These are phyloP conservation scores for Nicotiana tabacum DNA, from an alignment of 257 asterid species.

Conservation along the genomic window DNA sequence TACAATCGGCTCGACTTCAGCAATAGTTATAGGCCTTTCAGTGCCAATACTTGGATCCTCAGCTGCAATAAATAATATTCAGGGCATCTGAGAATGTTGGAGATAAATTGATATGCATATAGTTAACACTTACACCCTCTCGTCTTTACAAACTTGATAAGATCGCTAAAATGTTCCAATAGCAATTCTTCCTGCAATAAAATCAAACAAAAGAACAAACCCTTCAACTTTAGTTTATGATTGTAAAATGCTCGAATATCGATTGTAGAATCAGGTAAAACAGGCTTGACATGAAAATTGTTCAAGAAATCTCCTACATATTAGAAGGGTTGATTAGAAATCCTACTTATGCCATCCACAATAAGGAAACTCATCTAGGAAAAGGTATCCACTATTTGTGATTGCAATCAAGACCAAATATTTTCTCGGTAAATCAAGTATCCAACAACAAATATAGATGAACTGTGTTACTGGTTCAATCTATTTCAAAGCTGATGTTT, in stretches of 20 bases:
- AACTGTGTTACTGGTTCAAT: neutral
- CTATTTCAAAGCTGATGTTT: neutral
- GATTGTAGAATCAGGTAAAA: neutral
- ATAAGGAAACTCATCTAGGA: neutral
- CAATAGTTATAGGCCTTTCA: constrained; percentile 52
- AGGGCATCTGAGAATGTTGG: constrained; percentile 1
- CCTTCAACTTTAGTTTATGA: neutral
- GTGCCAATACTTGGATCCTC: constrained; percentile 72
- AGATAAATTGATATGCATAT: neutral
- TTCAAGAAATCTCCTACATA: neutral
- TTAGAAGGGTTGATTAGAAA: neutral
- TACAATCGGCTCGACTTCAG: constrained; percentile 83
- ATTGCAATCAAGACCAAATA: neutral
- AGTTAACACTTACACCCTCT: constrained; percentile 64
- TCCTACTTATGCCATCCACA: neutral
- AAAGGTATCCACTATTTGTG: neutral
- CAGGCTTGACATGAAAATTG: neutral
- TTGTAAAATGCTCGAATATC: neutral
- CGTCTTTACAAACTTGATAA: constrained; percentile 86
- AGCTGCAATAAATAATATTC: constrained; percentile 34
- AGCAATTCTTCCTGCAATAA: constrained; percentile 81
- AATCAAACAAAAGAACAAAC: neutral
- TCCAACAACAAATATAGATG: neutral
- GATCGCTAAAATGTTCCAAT: constrained; percentile 77
- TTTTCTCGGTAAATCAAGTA: neutral